phyloP scores from a whole-genome alignment of 208 protist species.

The Vickermania ingenoplastis region DNA sequence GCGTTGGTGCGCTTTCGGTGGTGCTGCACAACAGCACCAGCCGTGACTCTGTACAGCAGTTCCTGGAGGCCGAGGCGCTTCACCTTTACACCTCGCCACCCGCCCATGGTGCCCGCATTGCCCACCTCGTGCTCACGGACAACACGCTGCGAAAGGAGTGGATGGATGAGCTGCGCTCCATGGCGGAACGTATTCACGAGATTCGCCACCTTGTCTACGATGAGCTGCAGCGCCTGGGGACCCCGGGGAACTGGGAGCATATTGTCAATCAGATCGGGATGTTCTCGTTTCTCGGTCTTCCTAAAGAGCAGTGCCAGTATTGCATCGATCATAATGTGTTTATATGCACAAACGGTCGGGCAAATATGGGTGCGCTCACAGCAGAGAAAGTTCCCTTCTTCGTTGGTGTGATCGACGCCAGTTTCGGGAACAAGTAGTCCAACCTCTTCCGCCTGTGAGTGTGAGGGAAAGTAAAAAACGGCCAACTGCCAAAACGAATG shows the following conservation, averaged over 20 bases:
- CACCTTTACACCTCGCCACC: slow-evolving; percentile 94
- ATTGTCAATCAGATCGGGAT: slow-evolving; percentile 96
- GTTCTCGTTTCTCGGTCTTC: slow-evolving; percentile 96
- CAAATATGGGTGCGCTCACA: slow-evolving; percentile 77
- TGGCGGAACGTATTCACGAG: slow-evolving; percentile 70
- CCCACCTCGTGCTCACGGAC: slow-evolving; percentile 82
- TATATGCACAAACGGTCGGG: slow-evolving; percentile 54
- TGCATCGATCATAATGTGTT: slow-evolving; percentile 59
- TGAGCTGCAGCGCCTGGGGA: slow-evolving; percentile 55
- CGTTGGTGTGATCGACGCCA: slow-evolving; percentile 46
- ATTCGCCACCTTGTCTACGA: slow-evolving; percentile 79
- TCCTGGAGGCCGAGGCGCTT: slow-evolving; percentile 81
- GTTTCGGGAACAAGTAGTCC: too few relatives aligned
- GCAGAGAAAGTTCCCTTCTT: slow-evolving; percentile 38
- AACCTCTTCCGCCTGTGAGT: too few relatives aligned
- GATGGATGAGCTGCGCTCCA: slow-evolving; percentile 83
- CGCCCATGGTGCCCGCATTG: slow-evolving; percentile 92
- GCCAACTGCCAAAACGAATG: too few relatives aligned
- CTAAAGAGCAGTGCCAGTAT: slow-evolving; percentile 65
- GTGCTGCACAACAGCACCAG: slow-evolving; percentile 43
- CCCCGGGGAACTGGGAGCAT: slow-evolving; percentile 90
- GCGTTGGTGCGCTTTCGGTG: slow-evolving; percentile 86
- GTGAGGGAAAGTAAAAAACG: too few relatives aligned
- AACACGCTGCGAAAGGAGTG: slow-evolving; percentile 72
- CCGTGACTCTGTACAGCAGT: slow-evolving; percentile 58